These are phyloP conservation scores for Xylaria multiplex DNA, from an alignment of 2,329 filamentous ascomycete species.

Conservation along the genomic window DNA sequence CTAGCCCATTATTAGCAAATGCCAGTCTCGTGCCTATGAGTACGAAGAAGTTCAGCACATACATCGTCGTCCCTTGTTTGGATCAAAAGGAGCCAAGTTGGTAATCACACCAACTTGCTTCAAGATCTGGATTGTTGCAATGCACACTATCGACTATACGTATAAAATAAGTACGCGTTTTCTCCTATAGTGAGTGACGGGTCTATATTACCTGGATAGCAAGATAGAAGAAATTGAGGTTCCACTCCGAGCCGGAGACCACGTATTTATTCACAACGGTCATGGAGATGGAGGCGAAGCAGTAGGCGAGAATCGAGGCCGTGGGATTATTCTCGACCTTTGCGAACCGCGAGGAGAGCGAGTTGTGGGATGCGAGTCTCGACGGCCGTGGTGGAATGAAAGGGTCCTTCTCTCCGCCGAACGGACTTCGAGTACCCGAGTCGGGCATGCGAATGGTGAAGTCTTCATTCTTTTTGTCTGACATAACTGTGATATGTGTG, in stretches of 20 bases:
- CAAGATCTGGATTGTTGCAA: slow-evolving; percentile 81
- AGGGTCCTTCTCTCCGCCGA: slow-evolving; percentile 63
- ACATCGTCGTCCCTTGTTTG: slow-evolving; percentile 93
- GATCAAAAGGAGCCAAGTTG: slow-evolving; percentile 82
- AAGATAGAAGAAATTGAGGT: slow-evolving; percentile 95
- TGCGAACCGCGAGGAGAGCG: slow-evolving; percentile 52
- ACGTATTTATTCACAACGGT: slow-evolving; percentile 99
- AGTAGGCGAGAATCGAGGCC: slow-evolving; percentile 88
- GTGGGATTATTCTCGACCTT: slow-evolving; percentile 78
- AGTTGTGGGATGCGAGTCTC: slow-evolving; percentile 54
- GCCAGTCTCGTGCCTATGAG: slow-evolving; percentile 4
- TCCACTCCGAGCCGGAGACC: slow-evolving; percentile 89
- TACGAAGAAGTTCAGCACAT: slow-evolving; percentile 50
- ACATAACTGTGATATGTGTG: slow-evolving; percentile 64
- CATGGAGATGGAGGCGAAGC: slow-evolving; percentile 97
- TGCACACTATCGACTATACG: slow-evolving; percentile 84
- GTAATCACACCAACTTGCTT: slow-evolving; percentile 85
- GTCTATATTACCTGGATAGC: slow-evolving; percentile 79
- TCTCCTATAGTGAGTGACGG: slow-evolving; percentile 5
- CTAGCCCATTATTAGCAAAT: slow-evolving; percentile 57
- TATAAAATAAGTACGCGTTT: slow-evolving; percentile 34
- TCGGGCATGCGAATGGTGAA: slow-evolving; percentile 77
- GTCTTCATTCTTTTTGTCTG: slow-evolving; percentile 90
- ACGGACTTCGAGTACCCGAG: slow-evolving; percentile 57
- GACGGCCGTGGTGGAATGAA: slow-evolving; percentile 55